Base-by-base conservation (phyloP, 768 basidiomycete species). In the Kwoniella sp. region DNA sequence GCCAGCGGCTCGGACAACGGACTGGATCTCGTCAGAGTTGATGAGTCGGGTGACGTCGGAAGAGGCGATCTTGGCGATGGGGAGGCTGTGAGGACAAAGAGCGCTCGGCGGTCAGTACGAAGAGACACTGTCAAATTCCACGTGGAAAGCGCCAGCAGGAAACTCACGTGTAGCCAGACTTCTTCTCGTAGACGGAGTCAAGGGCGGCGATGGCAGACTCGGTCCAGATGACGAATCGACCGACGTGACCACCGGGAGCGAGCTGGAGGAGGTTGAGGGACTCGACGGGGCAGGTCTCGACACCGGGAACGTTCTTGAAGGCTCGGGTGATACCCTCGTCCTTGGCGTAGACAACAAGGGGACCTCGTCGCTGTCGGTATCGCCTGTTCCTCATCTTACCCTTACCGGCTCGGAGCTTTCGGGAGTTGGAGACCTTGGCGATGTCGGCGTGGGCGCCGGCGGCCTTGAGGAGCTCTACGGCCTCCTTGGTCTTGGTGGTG, bases 181-280 rank as follows among this genome's bases (percentile, higher is more conserved):
- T 81, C 73, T 94, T 97, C 61, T 95, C 96, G 82, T 90, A 99
- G 70, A 98, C 88, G 73, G 92, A 89, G 82, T 98, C 96, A 62
- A 99, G 90, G 70, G 91, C 87, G 58, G 83, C 86, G 82, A 98
- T 96, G 28, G 96, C 96, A 76, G 86, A 86, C 84, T 95, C 90
- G 67, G 96, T 98, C 96, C 96, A 99, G 86, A 99, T 95, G 82
- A 97, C 86, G 85, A 99, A 99, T 69, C 96, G 92, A 67, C 96
- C 96, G 66, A 99, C 88, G 81, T 99, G 96, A 72, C 96, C 96
- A 88, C 96, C 96, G 55, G 96, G 96, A 17, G 96, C 96, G 81
- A 99, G 92, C 84, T 97, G 93, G 81, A 99, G 92, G 77, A 99
- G 87, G 85, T 99, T 99, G 76, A 99, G 85, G 57, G 91, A 84